Evolutionary conservation across 106 monocot species (phyloP), one percentile per base, ranked within the genome.

Genomic region (Agapanthus africanus): DNA sequence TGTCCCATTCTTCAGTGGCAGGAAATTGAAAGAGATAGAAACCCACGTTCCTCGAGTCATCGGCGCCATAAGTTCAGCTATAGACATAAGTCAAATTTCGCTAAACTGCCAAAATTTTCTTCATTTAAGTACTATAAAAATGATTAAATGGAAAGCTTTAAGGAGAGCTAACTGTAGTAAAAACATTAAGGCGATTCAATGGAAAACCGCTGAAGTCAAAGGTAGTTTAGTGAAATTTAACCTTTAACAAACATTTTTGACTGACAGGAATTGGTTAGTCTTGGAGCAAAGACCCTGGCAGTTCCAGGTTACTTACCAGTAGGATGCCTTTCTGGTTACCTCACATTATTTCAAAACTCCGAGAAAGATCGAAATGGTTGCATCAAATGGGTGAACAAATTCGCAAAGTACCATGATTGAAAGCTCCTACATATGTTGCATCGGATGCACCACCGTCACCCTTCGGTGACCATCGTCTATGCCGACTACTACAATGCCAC

Each of bases 221-320:
- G n/a, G n/a, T n/a, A n/a, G n/a, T n/a, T n/a, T n/a, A n/a, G n/a
- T n/a, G n/a, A n/a, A n/a, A n/a, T n/a, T n/a, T n/a, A n/a, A n/a
- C n/a, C n/a, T n/a, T n/a, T n/a, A n/a, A n/a, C n/a, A n/a, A n/a
- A n/a, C n/a, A n/a, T n/a, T 0, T 27, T 38, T 4, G 37, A 38
- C 23, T 36, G 9, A 2, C n/a, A 69, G 67, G 46, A 36, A 15
- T 30, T 71, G 31, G 65, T 77, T 41, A 32, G n/a, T 40, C 25
- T 74, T 46, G 80, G 80, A 22, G 82, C 74, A 10, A 71, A 10
- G 31, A 74, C 70, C 22, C 31, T 83, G 42, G 11, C 76, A 14
- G 83, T 83, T 2, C 79, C 83, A 0, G 76, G 83, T n/a, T 47
- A 54, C 68, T 31, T 72, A 4, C 76, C 83, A 7, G 27, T 83